Percentiles rank a stretch among this genome's conserved stretches.
phyloP scores from a whole-genome alignment of 2,329 filamentous ascomycete genomes.

The Monilinia fructigena region DNA sequence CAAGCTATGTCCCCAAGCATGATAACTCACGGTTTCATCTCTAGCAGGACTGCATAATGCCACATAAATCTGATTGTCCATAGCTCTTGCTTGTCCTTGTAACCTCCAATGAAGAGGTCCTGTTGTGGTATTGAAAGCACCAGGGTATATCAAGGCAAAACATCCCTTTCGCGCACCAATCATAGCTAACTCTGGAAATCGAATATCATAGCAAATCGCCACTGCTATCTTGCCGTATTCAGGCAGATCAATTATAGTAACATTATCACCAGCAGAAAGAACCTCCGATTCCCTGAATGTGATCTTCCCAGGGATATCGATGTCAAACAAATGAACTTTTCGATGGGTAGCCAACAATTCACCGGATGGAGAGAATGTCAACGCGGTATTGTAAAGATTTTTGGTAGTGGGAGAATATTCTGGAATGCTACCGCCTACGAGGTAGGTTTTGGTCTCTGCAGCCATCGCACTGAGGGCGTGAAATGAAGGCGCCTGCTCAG shows the following conservation, averaged over 20 bases:
- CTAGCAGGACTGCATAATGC: conserved; percentile 88
- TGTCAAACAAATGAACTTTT: conserved; percentile 96
- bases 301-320: conserved; percentile 94
- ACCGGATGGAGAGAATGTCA: conserved; percentile 78
- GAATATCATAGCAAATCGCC: conserved; percentile 96
- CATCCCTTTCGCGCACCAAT: conserved; percentile 83
- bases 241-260: conserved; percentile 83
- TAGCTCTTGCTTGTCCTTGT: conserved; percentile 75
- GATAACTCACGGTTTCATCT: conserved; percentile 73
- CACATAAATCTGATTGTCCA: conserved; percentile 94
- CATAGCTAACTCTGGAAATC: conserved; percentile 90
- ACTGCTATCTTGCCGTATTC: conserved; percentile 85
- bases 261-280: conserved; percentile 76
- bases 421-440: conserved; percentile 90
- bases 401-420: conserved; percentile 63
- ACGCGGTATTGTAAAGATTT: conserved; percentile 86
- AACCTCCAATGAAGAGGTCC: conserved; percentile 90
- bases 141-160: conserved; percentile 88
- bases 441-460: conserved; percentile 71
- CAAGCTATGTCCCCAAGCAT: conserved; percentile 90
- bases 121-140: conserved; percentile 95
- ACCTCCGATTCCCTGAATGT: conserved; percentile 89
- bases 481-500: conserved; percentile 74
- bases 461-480: conserved; percentile 81
- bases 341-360: conserved; percentile 82